Evolutionary conservation across 192 early-diverging fungal species (phyloP), one percentile per base, ranked within the genome.

Genomic region (Powellomyces hirtus): DNA sequence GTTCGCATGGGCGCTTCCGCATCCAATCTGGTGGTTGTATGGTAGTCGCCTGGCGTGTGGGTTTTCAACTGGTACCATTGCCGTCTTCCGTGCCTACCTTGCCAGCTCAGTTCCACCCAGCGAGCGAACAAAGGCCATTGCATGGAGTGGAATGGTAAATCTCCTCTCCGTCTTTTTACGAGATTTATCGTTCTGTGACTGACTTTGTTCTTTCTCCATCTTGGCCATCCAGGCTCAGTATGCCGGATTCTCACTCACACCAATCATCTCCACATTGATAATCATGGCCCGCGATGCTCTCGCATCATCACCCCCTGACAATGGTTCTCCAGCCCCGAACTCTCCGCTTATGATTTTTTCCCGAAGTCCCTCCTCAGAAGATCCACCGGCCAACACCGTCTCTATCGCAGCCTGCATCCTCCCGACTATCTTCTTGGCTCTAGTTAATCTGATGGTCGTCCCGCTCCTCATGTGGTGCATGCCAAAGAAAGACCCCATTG

Each of bases 171-270:
- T 16, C 37, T 61, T 14, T 18, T 1, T 1, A 20, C 18, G 11
- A 11, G 24, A 58, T 53, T 53, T 26, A 53, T 62, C 38, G 4
- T 38, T 38, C 60, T 59, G 8, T 36, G 57, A n/a, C n/a, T n/a
- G n/a, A n/a, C n/a, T n/a, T n/a, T n/a, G n/a, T n/a, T 44, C 40
- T 13, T 13, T n/a, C 10, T 13, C n/a, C n/a, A n/a, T n/a, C n/a
- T n/a, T n/a, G n/a, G n/a, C n/a, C n/a, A n/a, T n/a, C n/a, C 51
- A 56, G 46, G 70, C 70, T 8, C 73, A 75, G 51, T 75, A 75
- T 34, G 73, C 65, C 0, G 73, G 73, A 7, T 75, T 75, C 44
- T 75, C 73, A 11, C 36, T 75, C 27, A 75, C 73, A 52, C 73
- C 73, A 2, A 52, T 64, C 20, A 18, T 75, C 2, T 42, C 73